A percentile compares a stretch with the other conserved stretches of the same genome.
These are phyloP conservation scores for Corylus heterophylla DNA, from an alignment of 306 rosid genomes.

Conservation along the genomic window DNA sequence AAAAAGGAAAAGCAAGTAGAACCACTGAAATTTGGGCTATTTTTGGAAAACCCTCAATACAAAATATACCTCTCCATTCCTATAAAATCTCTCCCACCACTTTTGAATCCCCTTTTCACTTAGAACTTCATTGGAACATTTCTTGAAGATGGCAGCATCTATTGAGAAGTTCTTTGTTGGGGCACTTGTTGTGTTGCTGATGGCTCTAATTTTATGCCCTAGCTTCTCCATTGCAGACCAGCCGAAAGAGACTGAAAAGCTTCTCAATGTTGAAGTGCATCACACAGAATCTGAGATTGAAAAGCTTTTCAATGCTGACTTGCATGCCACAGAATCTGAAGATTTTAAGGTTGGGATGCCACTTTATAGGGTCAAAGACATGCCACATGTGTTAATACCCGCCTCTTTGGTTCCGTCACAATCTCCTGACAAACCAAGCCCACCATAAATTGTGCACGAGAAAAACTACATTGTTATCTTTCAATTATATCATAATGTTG, in stretches of 20 bases:
- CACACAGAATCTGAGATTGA: not conserved
- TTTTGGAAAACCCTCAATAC: not conserved
- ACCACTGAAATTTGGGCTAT: not conserved
- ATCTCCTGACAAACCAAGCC: not conserved
- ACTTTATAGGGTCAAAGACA: conserved; percentile 28
- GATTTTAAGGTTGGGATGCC: conserved; percentile 27
- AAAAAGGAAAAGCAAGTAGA: not conserved
- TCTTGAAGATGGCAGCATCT: not conserved
- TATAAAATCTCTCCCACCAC: not conserved
- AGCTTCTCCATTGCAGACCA: not conserved
- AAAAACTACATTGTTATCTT: no score
- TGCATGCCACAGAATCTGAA: not conserved
- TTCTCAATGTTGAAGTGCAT: not conserved
- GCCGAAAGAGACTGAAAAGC: not conserved
- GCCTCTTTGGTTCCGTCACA: conserved; percentile 7
- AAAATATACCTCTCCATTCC: not conserved
- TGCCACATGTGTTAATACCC: conserved; percentile 24
- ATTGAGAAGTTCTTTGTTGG: not conserved
- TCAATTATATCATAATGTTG: no score
- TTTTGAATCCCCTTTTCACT: not conserved
- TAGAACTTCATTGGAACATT: not conserved
- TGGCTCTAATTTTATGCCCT: not conserved
- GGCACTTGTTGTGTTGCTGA: not conserved
- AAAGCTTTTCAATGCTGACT: not conserved
- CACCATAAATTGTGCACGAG: not conserved